Percentiles rank a stretch among this genome's conserved stretches.
Conservation (phyloP, 148 eudicot species). For the Rhododendron kiyosumense region DNA sequence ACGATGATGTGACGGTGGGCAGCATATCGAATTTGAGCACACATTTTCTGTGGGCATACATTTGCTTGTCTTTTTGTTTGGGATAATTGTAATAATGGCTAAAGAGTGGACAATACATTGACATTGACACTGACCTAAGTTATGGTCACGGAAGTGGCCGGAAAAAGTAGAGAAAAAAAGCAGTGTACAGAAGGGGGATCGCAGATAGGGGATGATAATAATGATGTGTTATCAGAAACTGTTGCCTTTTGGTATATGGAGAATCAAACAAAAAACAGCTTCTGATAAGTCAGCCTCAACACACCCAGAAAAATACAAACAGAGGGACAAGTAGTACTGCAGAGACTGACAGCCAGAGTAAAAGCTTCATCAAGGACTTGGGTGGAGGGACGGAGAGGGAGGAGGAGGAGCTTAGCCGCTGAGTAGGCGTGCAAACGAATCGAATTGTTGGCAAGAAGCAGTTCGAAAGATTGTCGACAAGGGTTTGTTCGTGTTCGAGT, state of each 20-base stretch:
- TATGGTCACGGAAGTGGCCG: background rate
- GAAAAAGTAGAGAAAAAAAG: background rate
- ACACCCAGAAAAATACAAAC: background rate
- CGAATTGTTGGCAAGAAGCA: no score
- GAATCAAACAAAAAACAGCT: slow-evolving; percentile 7
- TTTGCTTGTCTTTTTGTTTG: background rate
- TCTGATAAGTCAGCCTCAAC: background rate
- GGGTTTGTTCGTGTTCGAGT: no score
- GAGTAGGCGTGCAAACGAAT: no score
- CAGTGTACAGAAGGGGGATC: background rate
- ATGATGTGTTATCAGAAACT: background rate
- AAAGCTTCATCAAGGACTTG: no score
- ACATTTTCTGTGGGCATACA: background rate
- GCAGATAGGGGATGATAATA: no score
- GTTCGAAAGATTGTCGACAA: no score
- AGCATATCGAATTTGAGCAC: background rate
- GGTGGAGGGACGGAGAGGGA: no score
- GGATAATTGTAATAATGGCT: background rate
- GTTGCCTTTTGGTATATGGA: slow-evolving; percentile 8
- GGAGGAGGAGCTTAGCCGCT: no score
- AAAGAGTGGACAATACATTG: background rate
- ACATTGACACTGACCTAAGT: background rate
- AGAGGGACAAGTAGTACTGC: no score
- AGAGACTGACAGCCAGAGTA: no score
- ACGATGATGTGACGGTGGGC: background rate